Evolutionary conservation across 345 rosid species (phyloP).

Genomic region (Alliaria petiolata): DNA sequence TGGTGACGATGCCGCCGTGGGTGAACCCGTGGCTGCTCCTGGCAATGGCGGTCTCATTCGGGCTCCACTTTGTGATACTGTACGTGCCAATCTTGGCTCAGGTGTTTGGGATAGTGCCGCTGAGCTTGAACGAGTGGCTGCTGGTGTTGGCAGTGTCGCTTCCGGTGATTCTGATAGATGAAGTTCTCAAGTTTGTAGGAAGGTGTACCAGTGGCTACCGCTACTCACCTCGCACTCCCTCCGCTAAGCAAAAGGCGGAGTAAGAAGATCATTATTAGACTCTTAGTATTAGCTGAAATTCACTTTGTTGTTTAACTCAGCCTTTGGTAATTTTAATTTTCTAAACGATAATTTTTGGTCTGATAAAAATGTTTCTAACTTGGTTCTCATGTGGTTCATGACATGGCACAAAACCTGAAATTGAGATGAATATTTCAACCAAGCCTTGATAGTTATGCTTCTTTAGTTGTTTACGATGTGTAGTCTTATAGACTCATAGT

Average conservation of each 20-base stretch:
- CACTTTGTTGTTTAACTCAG: slow-evolving; percentile 10
- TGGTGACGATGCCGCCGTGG: slow-evolving; percentile 96
- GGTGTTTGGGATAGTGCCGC: slow-evolving; percentile 77
- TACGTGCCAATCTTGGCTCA: slow-evolving; percentile 86
- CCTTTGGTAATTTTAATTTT: not conserved
- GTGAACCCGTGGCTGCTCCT: slow-evolving; percentile 57
- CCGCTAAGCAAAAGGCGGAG: slow-evolving; percentile 57
- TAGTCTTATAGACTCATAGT: too few species aligned
- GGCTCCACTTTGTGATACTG: slow-evolving; percentile 76
- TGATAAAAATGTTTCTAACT: not conserved
- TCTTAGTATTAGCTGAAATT: slow-evolving; percentile 15
- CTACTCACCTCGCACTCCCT: slow-evolving; percentile 23
- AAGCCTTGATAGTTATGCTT: too few species aligned
- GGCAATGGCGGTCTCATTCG: slow-evolving; percentile 91
- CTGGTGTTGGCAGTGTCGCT: slow-evolving; percentile 72
- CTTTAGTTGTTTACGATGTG: too few species aligned
- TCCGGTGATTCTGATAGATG: slow-evolving; percentile 85
- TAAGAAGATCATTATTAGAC: slow-evolving; percentile 32
- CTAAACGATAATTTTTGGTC: slow-evolving; percentile 4
- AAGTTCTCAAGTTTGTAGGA: slow-evolving; percentile 76
- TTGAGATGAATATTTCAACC: too few species aligned
- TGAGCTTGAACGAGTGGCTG: slow-evolving; percentile 85
- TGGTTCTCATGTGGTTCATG: not conserved
- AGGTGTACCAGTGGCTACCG: slow-evolving; percentile 51
- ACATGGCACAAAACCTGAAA: too few species aligned